These are phyloP conservation scores for Penicillium oxalicum DNA, from an alignment of 2,329 filamentous ascomycete genomes.

Conservation along the genomic window DNA sequence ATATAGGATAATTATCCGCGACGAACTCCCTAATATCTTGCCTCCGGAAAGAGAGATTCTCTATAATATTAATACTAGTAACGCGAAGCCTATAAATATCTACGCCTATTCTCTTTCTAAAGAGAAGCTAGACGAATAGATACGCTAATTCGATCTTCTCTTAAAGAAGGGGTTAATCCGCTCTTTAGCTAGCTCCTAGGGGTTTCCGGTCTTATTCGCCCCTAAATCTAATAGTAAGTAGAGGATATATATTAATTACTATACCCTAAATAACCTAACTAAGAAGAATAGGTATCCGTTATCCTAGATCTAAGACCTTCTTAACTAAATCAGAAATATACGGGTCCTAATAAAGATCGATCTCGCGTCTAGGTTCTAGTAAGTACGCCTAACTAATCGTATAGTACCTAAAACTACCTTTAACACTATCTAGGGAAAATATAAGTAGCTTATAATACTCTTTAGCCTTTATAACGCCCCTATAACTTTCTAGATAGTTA, in stretches of 20 bases:
- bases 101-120: no score
- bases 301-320: not conserved
- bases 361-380: not conserved
- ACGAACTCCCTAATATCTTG: no score
- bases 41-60: no score
- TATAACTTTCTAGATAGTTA: not conserved
- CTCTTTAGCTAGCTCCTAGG: not conserved
- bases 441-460: not conserved
- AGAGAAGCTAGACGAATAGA: no score
- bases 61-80: no score
- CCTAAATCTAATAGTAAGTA: not conserved
- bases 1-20: no score
- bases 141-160: no score
- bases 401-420: not conserved
- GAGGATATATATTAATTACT: not conserved
- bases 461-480: not conserved
- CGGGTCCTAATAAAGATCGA: not conserved
- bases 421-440: constrained; percentile 6
- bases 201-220: not conserved
- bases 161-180: no score
- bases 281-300: not conserved
- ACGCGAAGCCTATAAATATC: no score
- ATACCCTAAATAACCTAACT: not conserved
- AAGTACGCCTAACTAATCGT: not conserved
- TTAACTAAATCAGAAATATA: not conserved